Evolutionary conservation across 192 early-diverging fungal species (phyloP), one percentile per base, ranked within the genome.

Genomic region (Podila epigama): DNA sequence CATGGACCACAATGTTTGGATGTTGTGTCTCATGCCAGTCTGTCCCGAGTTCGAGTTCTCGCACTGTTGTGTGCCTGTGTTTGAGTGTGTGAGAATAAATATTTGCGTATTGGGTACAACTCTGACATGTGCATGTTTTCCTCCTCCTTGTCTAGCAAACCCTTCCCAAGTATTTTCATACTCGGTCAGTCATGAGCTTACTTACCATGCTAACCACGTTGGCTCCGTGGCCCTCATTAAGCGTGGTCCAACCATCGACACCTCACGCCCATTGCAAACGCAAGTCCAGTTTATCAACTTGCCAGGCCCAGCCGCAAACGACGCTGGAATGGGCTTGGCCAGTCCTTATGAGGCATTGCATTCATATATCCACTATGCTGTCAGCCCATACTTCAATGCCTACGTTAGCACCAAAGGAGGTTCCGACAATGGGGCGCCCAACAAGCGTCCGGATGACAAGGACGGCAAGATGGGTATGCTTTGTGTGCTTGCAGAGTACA

Each of bases 371-470:
- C 96, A 97, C 70, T 89, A 93, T 79, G 97, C 94, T 1, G 94
- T 98, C 51, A 87, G 92, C 31, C 97, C 97, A 12, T 97, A 96
- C 85, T 99, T 99, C 73, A 94, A 97, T 68, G 97, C 96, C 12
- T 97, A 91, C 69, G 92, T 94, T 25, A 80, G 83, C 63, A 89
- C 93, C 22, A 89, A 92, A 68, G 88, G 86, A 53, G 84, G 84
- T 32, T 75, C 66, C 2, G 82, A 84, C 36, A 86, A 85, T 35
- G 81, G 82, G 11, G 51, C 58, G 9, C 75, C 80, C 2, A 72
- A 41, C 58, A 75, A 69, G 55, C 57, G 70, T 31, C 81, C 70
- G 13, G 87, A 87, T 39, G 84, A 81, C 28, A 86, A 95, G 75
- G 92, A 94, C 59, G 82, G 81, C 64, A 94, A 93, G 61, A 88